Conservation (phyloP, 495 filamentous ascomycete genomes). For the Penicillium verhagenii region DNA sequence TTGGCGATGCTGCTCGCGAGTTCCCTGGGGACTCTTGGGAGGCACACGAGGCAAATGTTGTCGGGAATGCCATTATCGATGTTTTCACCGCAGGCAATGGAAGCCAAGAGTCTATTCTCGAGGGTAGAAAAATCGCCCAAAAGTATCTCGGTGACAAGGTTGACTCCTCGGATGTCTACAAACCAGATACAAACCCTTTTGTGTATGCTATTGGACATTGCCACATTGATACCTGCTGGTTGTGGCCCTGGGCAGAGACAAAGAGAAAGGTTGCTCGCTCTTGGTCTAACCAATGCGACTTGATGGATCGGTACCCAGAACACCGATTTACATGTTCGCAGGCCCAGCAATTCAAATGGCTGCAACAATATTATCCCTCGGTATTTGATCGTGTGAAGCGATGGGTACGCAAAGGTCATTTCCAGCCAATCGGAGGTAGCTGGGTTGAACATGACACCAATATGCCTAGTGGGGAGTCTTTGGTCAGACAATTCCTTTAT, state of each 20-base stretch:
- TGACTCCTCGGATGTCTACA: conserved; percentile 81
- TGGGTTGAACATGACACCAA: conserved; percentile 99
- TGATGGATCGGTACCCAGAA: conserved; percentile 94
- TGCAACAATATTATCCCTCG: conserved; percentile 82
- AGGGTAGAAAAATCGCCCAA: conserved; percentile 77
- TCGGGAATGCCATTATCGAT: conserved; percentile 85
- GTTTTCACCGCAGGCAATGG: conserved; percentile 76
- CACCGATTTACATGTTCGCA: conserved; percentile 89
- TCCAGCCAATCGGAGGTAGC: conserved; percentile 93
- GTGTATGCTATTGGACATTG: conserved; percentile 93
- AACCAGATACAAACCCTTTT: conserved; percentile 65
- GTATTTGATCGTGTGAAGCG: conserved; percentile 86
- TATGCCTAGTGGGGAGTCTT: conserved; percentile 89
- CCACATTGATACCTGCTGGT: conserved; percentile 96
- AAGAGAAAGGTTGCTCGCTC: conserved; percentile 95
- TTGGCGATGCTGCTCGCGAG: conserved; percentile 81
- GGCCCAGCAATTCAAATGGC: conserved; percentile 97
- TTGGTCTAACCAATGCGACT: conserved; percentile 92
- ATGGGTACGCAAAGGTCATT: conserved; percentile 85
- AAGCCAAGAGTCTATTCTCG: conserved; percentile 69
- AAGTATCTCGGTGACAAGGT: conserved; percentile 79
- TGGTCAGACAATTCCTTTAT: conserved; percentile 93
- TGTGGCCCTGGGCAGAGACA: conserved; percentile 99
- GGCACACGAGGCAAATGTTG: conserved; percentile 77
- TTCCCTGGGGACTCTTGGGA: conserved; percentile 82